Evolutionary conservation across 176 grass and related monocot genomes (phyloP), one percentile per base, ranked within the genome.

Genomic region (Carex cristatella): DNA sequence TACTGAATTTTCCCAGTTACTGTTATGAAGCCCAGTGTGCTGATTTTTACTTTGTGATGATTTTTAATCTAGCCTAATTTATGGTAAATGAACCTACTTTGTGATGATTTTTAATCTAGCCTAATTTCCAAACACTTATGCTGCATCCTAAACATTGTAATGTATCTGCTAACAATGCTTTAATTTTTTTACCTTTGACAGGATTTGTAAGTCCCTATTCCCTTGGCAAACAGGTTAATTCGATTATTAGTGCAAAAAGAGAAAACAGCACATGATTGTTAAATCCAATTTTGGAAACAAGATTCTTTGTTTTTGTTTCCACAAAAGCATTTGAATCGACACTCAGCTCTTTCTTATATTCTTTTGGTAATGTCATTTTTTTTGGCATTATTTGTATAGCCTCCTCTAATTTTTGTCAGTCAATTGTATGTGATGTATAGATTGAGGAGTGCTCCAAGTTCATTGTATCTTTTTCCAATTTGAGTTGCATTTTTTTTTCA

Each of bases 351-450:
- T 57, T 78, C 27, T 57, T 78, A 57, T 55, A 57, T 33, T 76
- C 4, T 57, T 57, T 78, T 78, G 51, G 15, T 33, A 35, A 55
- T 56, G 74, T 65, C 81, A 83, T 69, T 83, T 10, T 10, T 40
- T 8, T 82, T 82, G 63, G 60, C 58, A 81, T 62, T 42, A 81
- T 62, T 82, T 23, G 44, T 66, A 13, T 28, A 82, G 80, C 42
- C 33, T 66, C 59, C n/a, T 64, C 57, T 7, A 18, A 69, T 16
- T 83, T 83, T 83, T 69, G 5, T 82, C 19, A 46, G 18, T 83
- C 55, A 46, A 68, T 32, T 83, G 60, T 83, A 53, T 65, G 67
- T 83, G 19, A 42, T 83, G 61, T 83, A 83, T 83, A 83, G 61
- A 51, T 83, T 68, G 62, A 83, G 61, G 37, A 65, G 33, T 69